A percentile compares a stretch with the other conserved stretches of the same genome.
These are phyloP conservation scores for Xylaria sp. DNA, from an alignment of 2,329 filamentous ascomycete genomes.

Conservation along the genomic window DNA sequence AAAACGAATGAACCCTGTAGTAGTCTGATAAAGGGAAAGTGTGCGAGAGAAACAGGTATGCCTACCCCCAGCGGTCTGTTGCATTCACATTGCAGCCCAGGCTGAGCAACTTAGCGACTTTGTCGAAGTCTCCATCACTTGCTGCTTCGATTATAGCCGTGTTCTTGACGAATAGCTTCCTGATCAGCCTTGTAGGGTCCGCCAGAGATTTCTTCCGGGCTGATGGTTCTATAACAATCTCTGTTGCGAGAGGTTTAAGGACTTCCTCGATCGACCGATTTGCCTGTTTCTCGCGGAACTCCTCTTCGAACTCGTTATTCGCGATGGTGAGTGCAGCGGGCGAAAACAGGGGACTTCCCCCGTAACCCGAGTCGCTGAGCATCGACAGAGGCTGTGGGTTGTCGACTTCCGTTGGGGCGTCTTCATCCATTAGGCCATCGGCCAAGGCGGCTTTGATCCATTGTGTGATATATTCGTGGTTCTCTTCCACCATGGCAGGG, in stretches of 20 bases:
- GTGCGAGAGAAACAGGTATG: background rate
- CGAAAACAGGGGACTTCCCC: conserved; percentile 23
- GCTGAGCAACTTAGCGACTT: conserved; percentile 35
- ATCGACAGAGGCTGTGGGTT: background rate
- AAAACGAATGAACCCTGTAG: background rate
- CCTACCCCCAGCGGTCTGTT: conserved; percentile 37
- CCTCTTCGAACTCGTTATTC: conserved; percentile 36
- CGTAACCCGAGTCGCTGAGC: conserved; percentile 31
- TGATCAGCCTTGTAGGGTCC: conserved; percentile 31
- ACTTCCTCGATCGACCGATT: conserved; percentile 26
- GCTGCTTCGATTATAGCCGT: conserved; percentile 39
- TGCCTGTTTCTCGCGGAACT: conserved; percentile 31
- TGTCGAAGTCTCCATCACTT: conserved; percentile 36
- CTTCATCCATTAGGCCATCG: conserved; percentile 36
- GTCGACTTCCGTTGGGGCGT: conserved; percentile 21
- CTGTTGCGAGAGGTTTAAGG: conserved; percentile 24
- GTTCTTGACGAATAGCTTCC: conserved; percentile 37
- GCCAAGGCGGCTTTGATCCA: conserved; percentile 36
- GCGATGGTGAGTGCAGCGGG: conserved; percentile 29
- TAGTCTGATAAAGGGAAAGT: no score
- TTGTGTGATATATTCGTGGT: conserved; percentile 33
- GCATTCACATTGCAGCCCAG: conserved; percentile 39
- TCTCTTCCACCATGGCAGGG: conserved; percentile 32
- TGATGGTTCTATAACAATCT: conserved; percentile 18
- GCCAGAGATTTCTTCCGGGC: conserved; percentile 27